Evolutionary conservation across 2,329 filamentous ascomycete species (phyloP).

Genomic region (Penicillium olsonii): DNA sequence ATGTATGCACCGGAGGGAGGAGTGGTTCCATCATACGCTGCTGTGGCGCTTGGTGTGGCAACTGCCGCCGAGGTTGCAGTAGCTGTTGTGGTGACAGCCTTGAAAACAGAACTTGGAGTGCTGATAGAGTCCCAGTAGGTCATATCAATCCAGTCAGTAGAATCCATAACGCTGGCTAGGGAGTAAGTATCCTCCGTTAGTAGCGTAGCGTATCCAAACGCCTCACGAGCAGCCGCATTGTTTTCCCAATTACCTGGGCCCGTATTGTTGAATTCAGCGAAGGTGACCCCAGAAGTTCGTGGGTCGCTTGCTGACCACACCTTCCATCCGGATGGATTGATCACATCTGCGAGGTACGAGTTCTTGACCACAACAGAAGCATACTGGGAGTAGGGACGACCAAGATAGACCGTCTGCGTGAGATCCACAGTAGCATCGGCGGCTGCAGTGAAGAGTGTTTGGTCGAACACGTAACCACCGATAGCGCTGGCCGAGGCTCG

Average conservation of each 20-base stretch:
- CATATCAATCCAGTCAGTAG: slow-evolving; percentile 42
- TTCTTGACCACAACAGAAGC: slow-evolving; percentile 21
- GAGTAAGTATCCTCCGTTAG: slow-evolving; percentile 37
- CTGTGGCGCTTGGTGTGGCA: slow-evolving; percentile 19
- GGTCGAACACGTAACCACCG: slow-evolving; percentile 27
- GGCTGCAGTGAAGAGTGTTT: slow-evolving; percentile 30
- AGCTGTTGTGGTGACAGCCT: slow-evolving; percentile 10
- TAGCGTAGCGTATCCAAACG: slow-evolving; percentile 39
- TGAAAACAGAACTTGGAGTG: slow-evolving; percentile 35
- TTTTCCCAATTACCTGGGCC: slow-evolving; percentile 22
- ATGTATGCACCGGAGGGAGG: slow-evolving; percentile 41
- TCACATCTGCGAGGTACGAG: slow-evolving; percentile 16
- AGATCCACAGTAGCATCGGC: slow-evolving; percentile 23
- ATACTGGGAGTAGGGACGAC: slow-evolving; percentile 21
- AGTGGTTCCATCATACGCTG: slow-evolving; percentile 14
- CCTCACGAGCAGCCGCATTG: slow-evolving; percentile 30
- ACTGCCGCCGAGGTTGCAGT: slow-evolving; percentile 25
- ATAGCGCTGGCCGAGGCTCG: slow-evolving; percentile 19
- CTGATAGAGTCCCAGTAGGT: slow-evolving; percentile 42
- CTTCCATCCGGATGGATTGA: slow-evolving; percentile 22
- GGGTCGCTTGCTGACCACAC: slow-evolving; percentile 32
- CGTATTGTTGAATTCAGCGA: slow-evolving; percentile 21
- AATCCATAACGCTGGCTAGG: slow-evolving; percentile 37
- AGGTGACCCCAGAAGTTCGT: slow-evolving; percentile 18
- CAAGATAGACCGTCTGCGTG: slow-evolving; percentile 17